Percentiles rank a stretch among this genome's conserved stretches.
phyloP scores from a whole-genome alignment of 768 basidiomycete genomes.

The Russula abietina region DNA sequence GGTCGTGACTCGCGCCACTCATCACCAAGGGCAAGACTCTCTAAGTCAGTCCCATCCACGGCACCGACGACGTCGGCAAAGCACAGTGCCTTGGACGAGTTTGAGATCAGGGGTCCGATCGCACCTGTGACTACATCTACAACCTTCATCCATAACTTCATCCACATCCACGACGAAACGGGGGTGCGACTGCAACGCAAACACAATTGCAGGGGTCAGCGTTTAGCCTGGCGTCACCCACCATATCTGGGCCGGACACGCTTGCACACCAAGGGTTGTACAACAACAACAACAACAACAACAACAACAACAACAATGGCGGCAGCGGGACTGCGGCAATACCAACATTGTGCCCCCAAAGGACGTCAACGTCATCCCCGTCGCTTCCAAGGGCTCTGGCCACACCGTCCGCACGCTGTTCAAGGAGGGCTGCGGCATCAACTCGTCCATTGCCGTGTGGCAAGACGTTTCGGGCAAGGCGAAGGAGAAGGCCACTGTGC shows the following conservation, averaged over 20 bases:
- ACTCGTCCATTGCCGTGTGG: too few species aligned
- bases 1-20: too few species aligned
- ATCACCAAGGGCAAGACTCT: too few species aligned
- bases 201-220: slow-evolving; percentile 29
- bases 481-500: too few species aligned
- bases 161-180: neutral
- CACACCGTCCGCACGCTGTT: too few species aligned
- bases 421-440: too few species aligned
- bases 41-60: slow-evolving; percentile 19
- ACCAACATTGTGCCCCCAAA: too few species aligned
- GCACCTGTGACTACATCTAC: slow-evolving; percentile 25
- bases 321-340: too few species aligned
- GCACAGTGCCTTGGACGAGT: slow-evolving; percentile 29
- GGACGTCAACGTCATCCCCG: too few species aligned
- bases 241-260: slow-evolving; percentile 21
- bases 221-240: slow-evolving; percentile 38
- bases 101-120: slow-evolving; percentile 45
- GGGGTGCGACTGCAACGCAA: slow-evolving; percentile 28
- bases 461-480: too few species aligned
- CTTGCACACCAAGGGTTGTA: slow-evolving; percentile 27
- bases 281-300: neutral
- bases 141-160: neutral
- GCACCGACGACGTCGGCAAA: neutral
- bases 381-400: too few species aligned
- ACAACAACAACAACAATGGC: too few species aligned